Percentiles rank a stretch among this genome's conserved stretches.
phyloP scores from a whole-genome alignment of 306 rosid genomes.

The Betula pendula region DNA sequence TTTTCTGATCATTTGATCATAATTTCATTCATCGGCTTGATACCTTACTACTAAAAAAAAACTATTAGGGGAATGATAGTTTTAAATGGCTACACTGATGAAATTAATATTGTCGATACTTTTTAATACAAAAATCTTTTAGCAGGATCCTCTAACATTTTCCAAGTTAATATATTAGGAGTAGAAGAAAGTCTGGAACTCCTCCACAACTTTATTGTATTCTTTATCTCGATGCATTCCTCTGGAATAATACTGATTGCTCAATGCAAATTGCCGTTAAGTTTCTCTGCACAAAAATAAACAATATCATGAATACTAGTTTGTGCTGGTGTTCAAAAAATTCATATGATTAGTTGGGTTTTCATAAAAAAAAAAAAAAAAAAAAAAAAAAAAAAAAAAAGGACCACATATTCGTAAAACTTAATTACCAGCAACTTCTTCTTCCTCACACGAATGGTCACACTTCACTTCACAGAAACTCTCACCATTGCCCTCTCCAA shows the following conservation, averaged over 20 bases:
- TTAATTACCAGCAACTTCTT: constrained; percentile 10
- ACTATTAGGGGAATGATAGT: too few relatives aligned
- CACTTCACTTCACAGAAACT: constrained; percentile 23
- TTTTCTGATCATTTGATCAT: too few relatives aligned
- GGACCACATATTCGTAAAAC: neutral
- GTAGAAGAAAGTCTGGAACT: neutral
- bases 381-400: neutral
- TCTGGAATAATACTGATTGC: neutral
- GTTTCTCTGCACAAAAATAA: neutral
- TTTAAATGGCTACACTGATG: too few relatives aligned
- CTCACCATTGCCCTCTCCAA: rapidly evolving
- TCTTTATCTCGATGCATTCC: neutral
- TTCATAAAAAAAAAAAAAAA: neutral
- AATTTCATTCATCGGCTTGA: too few relatives aligned
- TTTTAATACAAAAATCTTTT: too few relatives aligned
- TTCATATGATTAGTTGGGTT: neutral
- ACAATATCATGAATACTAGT: neutral
- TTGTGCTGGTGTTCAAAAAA: neutral
- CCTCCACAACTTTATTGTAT: neutral
- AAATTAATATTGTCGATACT: too few relatives aligned
- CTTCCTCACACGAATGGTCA: neutral
- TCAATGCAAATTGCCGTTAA: neutral
- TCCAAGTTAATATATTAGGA: neutral
- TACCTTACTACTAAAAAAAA: too few relatives aligned
- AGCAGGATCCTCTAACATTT: neutral